Percentiles rank a stretch among this genome's conserved stretches.
Evolutionary conservation across 2,329 filamentous ascomycete genomes (phyloP).

Genomic region (Aspergillus brasiliensis): DNA sequence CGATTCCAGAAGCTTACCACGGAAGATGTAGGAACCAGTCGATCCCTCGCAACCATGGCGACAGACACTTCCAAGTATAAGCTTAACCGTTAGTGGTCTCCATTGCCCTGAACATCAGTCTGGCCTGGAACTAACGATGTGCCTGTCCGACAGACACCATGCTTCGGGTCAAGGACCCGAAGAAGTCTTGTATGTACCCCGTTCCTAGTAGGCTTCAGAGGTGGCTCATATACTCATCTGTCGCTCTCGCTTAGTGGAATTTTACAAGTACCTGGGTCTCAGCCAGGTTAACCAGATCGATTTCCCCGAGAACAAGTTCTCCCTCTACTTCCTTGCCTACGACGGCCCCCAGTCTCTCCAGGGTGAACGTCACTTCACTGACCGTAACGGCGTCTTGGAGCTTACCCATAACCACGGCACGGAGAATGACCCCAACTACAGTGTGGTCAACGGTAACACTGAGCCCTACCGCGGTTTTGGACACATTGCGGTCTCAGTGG

Average conservation of each 20-base stretch:
- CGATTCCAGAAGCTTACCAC: constrained; percentile 11
- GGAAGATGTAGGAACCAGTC: constrained; percentile 22
- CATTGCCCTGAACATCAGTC: neutral
- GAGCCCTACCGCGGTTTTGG: constrained; percentile 84
- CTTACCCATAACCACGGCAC: constrained; percentile 85
- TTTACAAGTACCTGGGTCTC: constrained; percentile 92
- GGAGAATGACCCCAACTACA: constrained; percentile 78
- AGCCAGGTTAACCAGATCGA: constrained; percentile 77
- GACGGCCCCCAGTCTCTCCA: constrained; percentile 75
- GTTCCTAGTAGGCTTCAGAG: neutral
- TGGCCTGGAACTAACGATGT: constrained; percentile 20
- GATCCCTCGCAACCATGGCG: constrained; percentile 51
- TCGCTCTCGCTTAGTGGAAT: constrained; percentile 66
- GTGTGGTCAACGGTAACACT: constrained; percentile 83
- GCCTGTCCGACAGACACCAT: constrained; percentile 52
- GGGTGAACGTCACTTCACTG: constrained; percentile 70
- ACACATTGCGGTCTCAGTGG: constrained; percentile 80
- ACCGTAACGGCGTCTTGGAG: constrained; percentile 88
- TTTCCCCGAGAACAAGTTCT: constrained; percentile 87
- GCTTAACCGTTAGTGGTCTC: constrained; percentile 59
- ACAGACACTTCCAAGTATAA: constrained; percentile 66
- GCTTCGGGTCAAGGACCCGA: constrained; percentile 93
- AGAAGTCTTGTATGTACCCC: constrained; percentile 63
- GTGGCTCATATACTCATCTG: neutral
- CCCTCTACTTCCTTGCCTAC: constrained; percentile 93